Evolutionary conservation across 257 asterid species (phyloP), one percentile per base, ranked within the genome.

Genomic region (Plectranthus barbatus): DNA sequence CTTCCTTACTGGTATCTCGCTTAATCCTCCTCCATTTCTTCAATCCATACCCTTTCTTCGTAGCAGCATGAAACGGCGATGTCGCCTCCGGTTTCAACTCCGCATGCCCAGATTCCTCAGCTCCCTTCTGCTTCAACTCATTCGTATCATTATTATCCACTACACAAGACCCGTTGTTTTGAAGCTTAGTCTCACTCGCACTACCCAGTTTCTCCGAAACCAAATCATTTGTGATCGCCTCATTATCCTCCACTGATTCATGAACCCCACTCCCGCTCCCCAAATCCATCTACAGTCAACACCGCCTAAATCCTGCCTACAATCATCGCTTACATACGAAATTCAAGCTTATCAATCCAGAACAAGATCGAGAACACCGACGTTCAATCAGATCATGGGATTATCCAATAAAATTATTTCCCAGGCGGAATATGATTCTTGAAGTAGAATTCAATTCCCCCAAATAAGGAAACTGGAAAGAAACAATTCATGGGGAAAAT

Each of bases 1-100:
- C 82, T 24, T 48, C 86, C 48, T 67, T 73, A 17, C 21, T 50
- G 12, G 61, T 58, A 15, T 72, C 95, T 75, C 95, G 78, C 73
- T 15, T 80, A 58, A 90, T 77, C 83, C 95, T 85, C 73, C 74
- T 81, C 97, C 97, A 87, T 83, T 85, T 90, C 81, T 49, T 87
- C 82, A 90, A 77, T 12, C 95, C 94, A 18, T 55, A 7, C 53
- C 95, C 90, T 61, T 77, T 85, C 44, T 20, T 26, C 1, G 57
- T 4, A 46, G 72, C 9, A 61, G 67, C 12, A 11, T 0, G 9
- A 53, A 26, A 26, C 31, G 31, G 31, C 2, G 31, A 26, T 5
- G 31, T 1, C 31, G 17, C 60, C 13, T 64, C 63, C 12, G 41
- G 60, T 23, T 36, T 37, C 45, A 29, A 44, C 29, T 71, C 71